Evolutionary conservation across 768 basidiomycete genomes (phyloP).

Genomic region (Mycena kentingensis): DNA sequence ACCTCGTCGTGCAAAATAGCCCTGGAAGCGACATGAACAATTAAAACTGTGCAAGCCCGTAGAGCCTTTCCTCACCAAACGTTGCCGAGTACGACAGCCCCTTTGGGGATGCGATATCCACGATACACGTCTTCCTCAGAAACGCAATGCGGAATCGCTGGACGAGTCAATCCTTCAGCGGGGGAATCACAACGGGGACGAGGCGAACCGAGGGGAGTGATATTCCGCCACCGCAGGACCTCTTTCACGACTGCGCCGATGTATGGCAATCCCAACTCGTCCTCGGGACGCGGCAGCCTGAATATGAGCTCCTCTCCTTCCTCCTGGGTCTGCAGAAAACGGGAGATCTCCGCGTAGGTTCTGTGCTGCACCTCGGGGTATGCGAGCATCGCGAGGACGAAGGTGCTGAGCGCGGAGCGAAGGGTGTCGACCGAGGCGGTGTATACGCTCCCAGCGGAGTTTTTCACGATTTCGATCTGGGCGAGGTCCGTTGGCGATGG

Average conservation of each 20-base stretch:
- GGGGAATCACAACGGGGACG: not conserved
- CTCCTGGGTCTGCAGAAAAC: constrained; percentile 13
- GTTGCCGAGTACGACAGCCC: constrained; percentile 25
- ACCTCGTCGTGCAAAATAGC: too few species aligned
- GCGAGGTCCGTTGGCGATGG: not conserved
- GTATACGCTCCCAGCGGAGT: not conserved
- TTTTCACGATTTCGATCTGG: not conserved
- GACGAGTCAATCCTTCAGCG: not conserved
- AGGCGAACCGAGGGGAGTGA: constrained; percentile 22
- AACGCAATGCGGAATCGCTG: constrained; percentile 11
- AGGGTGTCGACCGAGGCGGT: not conserved
- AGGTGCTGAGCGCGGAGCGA: constrained; percentile 18
- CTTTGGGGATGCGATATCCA: constrained; percentile 27
- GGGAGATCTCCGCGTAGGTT: constrained; percentile 30
- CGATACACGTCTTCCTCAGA: constrained; percentile 23
- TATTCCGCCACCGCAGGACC: constrained; percentile 16
- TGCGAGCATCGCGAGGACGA: constrained; percentile 26
- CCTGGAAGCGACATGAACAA: too few species aligned
- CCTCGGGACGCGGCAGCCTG: constrained; percentile 26
- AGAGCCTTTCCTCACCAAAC: constrained; percentile 27
- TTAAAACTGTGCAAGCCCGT: too few species aligned
- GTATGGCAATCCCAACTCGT: constrained; percentile 20
- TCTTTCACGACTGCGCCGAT: constrained; percentile 25
- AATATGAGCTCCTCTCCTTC: too few species aligned
- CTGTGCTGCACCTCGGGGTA: constrained; percentile 24